Percentiles rank a stretch among this genome's conserved stretches.
Conservation (phyloP, 305 asterid species). For the Fraxinus xanthoxyloides region DNA sequence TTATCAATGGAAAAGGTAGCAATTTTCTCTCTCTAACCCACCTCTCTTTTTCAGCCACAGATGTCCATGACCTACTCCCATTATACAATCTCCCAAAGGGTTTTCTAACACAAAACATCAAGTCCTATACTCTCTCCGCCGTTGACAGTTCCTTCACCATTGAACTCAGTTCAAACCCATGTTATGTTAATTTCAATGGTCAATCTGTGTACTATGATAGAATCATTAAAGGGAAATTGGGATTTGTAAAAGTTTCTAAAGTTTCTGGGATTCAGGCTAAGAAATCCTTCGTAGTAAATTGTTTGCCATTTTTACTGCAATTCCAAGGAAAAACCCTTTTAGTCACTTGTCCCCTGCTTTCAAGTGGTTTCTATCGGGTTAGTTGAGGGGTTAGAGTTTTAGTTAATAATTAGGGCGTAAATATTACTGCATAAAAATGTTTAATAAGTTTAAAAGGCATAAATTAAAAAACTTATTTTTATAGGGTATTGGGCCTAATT, state of each 20-base stretch:
- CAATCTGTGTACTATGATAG: constrained; percentile 56
- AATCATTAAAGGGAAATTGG: constrained; percentile 52
- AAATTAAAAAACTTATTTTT: no score
- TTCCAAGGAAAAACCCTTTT: no score
- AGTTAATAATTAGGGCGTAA: no score
- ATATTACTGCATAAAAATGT: no score
- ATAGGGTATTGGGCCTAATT: no score
- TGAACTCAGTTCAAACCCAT: constrained; percentile 54
- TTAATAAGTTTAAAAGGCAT: no score
- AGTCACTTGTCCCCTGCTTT: no score
- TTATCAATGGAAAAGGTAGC: constrained; percentile 29
- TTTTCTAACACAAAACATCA: constrained; percentile 52
- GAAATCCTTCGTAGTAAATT: no score
- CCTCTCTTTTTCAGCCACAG: constrained; percentile 26
- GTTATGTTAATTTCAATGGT: constrained; percentile 53
- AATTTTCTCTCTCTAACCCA: constrained; percentile 29
- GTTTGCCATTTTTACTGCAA: no score
- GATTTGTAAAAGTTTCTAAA: constrained; percentile 47
- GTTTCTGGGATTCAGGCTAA: constrained; percentile 27
- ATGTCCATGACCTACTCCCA: constrained; percentile 69
- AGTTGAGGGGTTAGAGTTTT: no score
- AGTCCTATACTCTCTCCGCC: constrained; percentile 46
- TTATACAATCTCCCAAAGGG: constrained; percentile 66
- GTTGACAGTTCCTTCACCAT: constrained; percentile 55
- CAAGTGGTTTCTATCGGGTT: no score